Evolutionary conservation across 169 alveolate genomes (phyloP), one percentile per base, ranked within the genome.

Genomic region (Miamiensis avidus): DNA sequence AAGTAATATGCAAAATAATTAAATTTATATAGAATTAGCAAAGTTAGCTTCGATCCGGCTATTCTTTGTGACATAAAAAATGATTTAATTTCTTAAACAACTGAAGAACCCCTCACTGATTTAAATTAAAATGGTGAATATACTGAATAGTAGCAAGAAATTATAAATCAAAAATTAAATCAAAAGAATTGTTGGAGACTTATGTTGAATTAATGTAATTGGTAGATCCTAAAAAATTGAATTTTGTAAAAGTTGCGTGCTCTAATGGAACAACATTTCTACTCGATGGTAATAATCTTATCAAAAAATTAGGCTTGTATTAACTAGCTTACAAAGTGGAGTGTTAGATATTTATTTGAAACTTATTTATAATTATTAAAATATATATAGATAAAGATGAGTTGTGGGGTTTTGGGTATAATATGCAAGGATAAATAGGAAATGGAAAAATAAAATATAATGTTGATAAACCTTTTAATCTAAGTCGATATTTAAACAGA

Each of bases 311-410:
- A 29, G 25, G 0, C 4, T 11, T 49, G 20, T 49, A 11, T 49
- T 11, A 11, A n/a, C n/a, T n/a, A n/a, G n/a, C n/a, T n/a, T n/a
- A n/a, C n/a, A n/a, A n/a, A n/a, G n/a, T n/a, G n/a, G n/a, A n/a
- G n/a, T n/a, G n/a, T n/a, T n/a, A n/a, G n/a, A n/a, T n/a, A n/a
- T n/a, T n/a, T n/a, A n/a, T n/a, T n/a, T n/a, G n/a, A n/a, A n/a
- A n/a, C n/a, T n/a, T n/a, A n/a, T n/a, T n/a, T n/a, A n/a, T n/a
- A n/a, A n/a, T n/a, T n/a, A n/a, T n/a, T n/a, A n/a, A n/a, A n/a
- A n/a, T n/a, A n/a, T n/a, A n/a, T 26, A 49, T 79, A 79, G 84
- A 79, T 32, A 79, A 79, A 32, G 65, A 34, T 79, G 84, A 79
- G 29, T 79, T 79, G 30, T 79, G 84, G 84, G 76, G 77, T 28